Conservation (phyloP, 2,329 filamentous ascomycete species). For the Fonsecaea multimorphosa region DNA sequence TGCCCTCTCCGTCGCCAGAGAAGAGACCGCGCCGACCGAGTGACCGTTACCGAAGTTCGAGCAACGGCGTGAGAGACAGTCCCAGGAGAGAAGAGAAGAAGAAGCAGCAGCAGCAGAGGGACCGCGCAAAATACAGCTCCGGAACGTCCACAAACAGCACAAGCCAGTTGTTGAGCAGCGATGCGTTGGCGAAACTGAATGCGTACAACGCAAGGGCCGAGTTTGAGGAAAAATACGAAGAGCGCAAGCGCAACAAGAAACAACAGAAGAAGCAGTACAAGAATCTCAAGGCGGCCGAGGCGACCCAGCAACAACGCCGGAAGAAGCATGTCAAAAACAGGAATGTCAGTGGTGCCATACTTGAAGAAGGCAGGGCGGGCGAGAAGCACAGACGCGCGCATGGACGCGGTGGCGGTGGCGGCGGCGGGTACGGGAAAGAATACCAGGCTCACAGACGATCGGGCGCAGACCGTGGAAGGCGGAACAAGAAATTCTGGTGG, state of each 20-base stretch:
- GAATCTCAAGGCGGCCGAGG: constrained; percentile 41
- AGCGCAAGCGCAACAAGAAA: constrained; percentile 47
- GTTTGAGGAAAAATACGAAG: constrained; percentile 52
- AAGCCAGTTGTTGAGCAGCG: constrained; percentile 54
- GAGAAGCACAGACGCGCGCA: constrained; percentile 55
- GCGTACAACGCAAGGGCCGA: constrained; percentile 64
- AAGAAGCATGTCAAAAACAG: constrained; percentile 61
- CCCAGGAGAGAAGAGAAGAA: constrained; percentile 31
- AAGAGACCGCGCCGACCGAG: constrained; percentile 29
- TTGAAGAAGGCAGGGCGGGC: constrained; percentile 68
- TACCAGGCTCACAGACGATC: constrained; percentile 36
- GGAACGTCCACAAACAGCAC: constrained; percentile 52
- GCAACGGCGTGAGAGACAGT: constrained; percentile 33
- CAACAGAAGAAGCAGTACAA: constrained; percentile 46
- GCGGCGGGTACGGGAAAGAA: constrained; percentile 53
- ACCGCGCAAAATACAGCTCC: constrained; percentile 45
- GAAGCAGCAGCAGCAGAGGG: constrained; percentile 37
- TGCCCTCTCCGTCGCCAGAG: constrained; percentile 33
- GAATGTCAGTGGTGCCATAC: constrained; percentile 71
- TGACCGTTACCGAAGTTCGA: constrained; percentile 43
- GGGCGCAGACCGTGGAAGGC: constrained; percentile 45
- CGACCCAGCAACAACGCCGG: constrained; percentile 48
- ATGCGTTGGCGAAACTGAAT: constrained; percentile 71
- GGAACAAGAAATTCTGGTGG: constrained; percentile 59
- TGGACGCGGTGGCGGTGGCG: constrained; percentile 59